Base-by-base conservation (phyloP, 2,329 filamentous ascomycete genomes). In the Fusarium newnesense region DNA sequence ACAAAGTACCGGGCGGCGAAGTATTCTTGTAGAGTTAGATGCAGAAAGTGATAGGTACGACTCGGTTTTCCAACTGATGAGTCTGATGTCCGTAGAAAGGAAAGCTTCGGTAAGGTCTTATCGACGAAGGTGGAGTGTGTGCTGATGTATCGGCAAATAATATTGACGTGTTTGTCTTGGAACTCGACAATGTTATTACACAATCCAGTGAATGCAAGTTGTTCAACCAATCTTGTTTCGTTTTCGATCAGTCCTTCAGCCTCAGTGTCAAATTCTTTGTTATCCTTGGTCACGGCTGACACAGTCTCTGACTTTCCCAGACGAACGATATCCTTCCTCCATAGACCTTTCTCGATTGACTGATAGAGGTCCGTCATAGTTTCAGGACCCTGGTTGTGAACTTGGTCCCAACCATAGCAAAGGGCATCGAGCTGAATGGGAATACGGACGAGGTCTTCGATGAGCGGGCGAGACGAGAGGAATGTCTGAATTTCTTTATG, bases 361-460 rank as follows among this genome's bases (percentile, higher is more conserved):
- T 40, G 57, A 18, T 60, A 60, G 18, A 60, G 42, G 16, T 50
- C 57, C 9, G 57, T 40, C 57, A 60, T 60, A 12, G 57, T 60
- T 19, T 50, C 43, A 2, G 42, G 43, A 5, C 43, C 57, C 3
- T 39, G 15, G 7, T 30, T 28, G 13, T 30, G 12, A 19, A 50
- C 43, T 7, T 60, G 43, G 16, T 60, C 43, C 42, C 57, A 60
- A 5, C n/a, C 24, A 26, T 60, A 60, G 19, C 57, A 60, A 16
- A 60, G 43, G 7, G 57, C 57, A 21, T 60, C 42, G 8, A 60
- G 57, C 16, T 60, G 57, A 30, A 50, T 60, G 5, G 57, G 57
- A 19, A 60, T 60, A 4, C 42, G 43, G 37, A 60, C 57, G 5
- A 50, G 57, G 43, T 60, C 57, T 39, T 32, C 19, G 9, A 60